Evolutionary conservation across 805 yeast species (phyloP).

Genomic region (Hanseniaspora guilliermondii): DNA sequence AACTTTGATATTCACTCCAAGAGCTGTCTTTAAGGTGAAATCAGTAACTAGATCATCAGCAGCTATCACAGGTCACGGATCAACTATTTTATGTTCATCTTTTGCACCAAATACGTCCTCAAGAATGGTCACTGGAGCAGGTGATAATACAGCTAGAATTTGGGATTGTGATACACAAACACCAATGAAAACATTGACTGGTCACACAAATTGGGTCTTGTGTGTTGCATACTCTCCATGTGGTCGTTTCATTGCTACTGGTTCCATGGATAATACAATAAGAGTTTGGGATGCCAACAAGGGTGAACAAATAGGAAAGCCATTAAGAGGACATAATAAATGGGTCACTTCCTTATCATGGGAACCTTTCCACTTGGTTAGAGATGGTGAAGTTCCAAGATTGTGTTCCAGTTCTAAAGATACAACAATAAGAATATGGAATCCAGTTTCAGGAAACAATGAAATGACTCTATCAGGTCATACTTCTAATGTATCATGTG

Average conservation of each 20-base stretch:
- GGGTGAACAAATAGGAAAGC: constrained; percentile 62
- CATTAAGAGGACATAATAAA: constrained; percentile 70
- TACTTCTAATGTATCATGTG: constrained; percentile 78
- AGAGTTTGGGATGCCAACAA: constrained; percentile 73
- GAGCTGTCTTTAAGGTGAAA: constrained; percentile 85
- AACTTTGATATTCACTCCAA: constrained; percentile 83
- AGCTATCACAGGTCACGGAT: constrained; percentile 90
- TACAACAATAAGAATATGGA: constrained; percentile 84
- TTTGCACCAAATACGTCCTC: constrained; percentile 86
- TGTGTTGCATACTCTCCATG: constrained; percentile 88
- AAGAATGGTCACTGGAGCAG: constrained; percentile 87
- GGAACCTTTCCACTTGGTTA: constrained; percentile 84
- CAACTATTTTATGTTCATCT: constrained; percentile 81
- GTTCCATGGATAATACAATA: constrained; percentile 84
- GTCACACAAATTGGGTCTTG: constrained; percentile 89
- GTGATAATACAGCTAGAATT: constrained; percentile 87
- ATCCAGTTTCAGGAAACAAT: constrained; percentile 55
- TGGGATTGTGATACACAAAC: constrained; percentile 97
- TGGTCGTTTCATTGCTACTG: constrained; percentile 85
- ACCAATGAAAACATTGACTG: constrained; percentile 63
- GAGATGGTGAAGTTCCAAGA: constrained; percentile 52
- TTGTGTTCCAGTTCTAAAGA: constrained; percentile 85
- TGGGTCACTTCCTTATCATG: constrained; percentile 84
- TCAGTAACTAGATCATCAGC: constrained; percentile 85
- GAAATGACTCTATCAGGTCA: constrained; percentile 73